Evolutionary conservation across 352 stramenopile species (phyloP), one percentile per base, ranked within the genome.

Genomic region (Phytophthora idaei): DNA sequence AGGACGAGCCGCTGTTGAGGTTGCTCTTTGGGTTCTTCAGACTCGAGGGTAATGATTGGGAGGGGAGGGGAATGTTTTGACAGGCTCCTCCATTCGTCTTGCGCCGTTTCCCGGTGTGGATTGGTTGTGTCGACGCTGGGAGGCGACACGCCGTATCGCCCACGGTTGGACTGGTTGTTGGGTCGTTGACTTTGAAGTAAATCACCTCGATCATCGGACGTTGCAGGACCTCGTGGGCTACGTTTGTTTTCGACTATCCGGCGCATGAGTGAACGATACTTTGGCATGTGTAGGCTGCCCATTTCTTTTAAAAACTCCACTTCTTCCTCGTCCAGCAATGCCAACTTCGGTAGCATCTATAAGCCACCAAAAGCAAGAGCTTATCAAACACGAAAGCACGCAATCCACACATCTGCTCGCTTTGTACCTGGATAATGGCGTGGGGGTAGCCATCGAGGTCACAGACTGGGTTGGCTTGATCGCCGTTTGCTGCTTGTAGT

Each of bases 321-420:
- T 46, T 92, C 81, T 80, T 94, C 85, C 57, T 92, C 85, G 21
- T 94, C 85, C 12, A 94, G 69, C 3, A 85, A 58, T 49, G 75
- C 61, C 9, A 93, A 57, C 15, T 48, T 64, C 7, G 80, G 81
- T 7, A 91, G 70, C 62, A 88, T 76, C 80, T 90, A 71, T 4
- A 10, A 25, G 59, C 61, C 15, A 64, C 21, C 3, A 53, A 57
- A 42, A n/a, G 15, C 36, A 37, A 39, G 39, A 51, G 27, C 5
- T 44, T 11, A n/a, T 42, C 39, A 57, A 28, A 28, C 41, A 39
- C 3, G 42, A 34, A 21, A 21, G 21, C 21, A 21, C 21, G 21
- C 3, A 42, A 50, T 2, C 14, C 17, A 39, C 15, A 3, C 2
- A 50, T 36, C 28, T 8, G 14, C 17, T 49, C n/a, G 4, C 12